Base-by-base conservation (phyloP, 176 grass and related monocot species). In the Avena atlantica region DNA sequence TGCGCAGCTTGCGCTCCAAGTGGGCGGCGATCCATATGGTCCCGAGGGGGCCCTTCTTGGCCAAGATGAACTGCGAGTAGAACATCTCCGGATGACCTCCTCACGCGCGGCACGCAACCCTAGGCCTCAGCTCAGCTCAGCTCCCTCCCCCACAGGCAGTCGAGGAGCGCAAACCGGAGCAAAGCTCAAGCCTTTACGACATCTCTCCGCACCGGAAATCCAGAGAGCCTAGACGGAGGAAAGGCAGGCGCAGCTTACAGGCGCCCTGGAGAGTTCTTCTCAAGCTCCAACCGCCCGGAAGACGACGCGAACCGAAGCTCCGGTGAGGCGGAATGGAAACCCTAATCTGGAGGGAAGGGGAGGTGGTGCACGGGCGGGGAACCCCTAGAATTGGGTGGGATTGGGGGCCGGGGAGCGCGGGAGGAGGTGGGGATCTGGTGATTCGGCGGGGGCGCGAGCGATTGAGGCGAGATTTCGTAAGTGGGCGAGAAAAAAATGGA, bases 41-140 rank as follows among this genome's bases (percentile, higher is more conserved):
- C 58, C 97, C 97, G 21, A 99, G 97, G 2, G 97, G 97, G 9
- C 97, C 97, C 73, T 99, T 99, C 88, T 99, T 99, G 83, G 97
- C 97, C 94, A 99, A 92, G 65, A 99, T 99, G 92, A 99, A 99
- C 97, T 99, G 97, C 14, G 97, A 99, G 80, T 99, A 99, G 87
- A 99, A 99, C 97, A 99, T 99, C 21, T 94, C 87, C 83, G 55
- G 24, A 70, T 67, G 40, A 82, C 83, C 50, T 82, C 79, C 88
- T 86, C 24, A 53, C 76, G 44, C 74, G 50, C 82, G 6, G 10
- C 24, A 84, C 23, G 60, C 82, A 84, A 79, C 87, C 75, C 90
- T 89, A 81, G 59, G 59, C 87, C 58, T 83, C 40, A 81, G 82
- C 71, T 63, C 68, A 37, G 0, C 74, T 86, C 62, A 84, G 78